These are phyloP conservation scores for Citrus sp. DNA, from an alignment of 345 rosid species.

Conservation along the genomic window DNA sequence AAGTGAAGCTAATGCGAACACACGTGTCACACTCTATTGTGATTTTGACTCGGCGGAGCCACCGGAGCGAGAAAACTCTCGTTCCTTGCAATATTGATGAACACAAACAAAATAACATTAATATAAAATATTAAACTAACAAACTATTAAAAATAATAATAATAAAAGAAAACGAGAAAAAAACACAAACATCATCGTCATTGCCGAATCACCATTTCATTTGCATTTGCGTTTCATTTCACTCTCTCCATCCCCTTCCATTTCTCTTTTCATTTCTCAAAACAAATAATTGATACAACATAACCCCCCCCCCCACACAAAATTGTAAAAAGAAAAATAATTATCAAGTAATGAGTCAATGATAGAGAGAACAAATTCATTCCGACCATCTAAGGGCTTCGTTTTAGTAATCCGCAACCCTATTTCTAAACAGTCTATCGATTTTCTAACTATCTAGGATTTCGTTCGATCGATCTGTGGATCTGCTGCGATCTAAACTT, in stretches of 20 bases:
- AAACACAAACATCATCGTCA: background rate
- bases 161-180: background rate
- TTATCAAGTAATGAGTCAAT: slow-evolving; percentile 13
- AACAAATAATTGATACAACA: background rate
- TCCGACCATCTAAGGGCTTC: slow-evolving; percentile 21
- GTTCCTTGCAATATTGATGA: slow-evolving; percentile 11
- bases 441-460: background rate
- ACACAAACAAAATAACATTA: background rate
- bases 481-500: slow-evolving; percentile 1
- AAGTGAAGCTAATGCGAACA: background rate
- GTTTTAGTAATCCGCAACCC: slow-evolving; percentile 8
- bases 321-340: background rate
- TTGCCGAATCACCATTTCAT: slow-evolving; percentile 24
- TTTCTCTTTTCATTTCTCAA: background rate
- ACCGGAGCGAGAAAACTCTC: slow-evolving; percentile 25
- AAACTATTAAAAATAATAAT: background rate
- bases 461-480: slow-evolving; percentile 11
- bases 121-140: background rate
- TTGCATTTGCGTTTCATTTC: slow-evolving; percentile 46
- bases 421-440: background rate
- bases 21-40: slow-evolving; percentile 23
- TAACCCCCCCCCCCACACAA: background rate
- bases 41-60: slow-evolving; percentile 48
- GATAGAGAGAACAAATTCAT: slow-evolving; percentile 23
- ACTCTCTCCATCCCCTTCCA: background rate